These are phyloP conservation scores for Acmispon strigosus DNA, from an alignment of 306 rosid species.

Conservation along the genomic window DNA sequence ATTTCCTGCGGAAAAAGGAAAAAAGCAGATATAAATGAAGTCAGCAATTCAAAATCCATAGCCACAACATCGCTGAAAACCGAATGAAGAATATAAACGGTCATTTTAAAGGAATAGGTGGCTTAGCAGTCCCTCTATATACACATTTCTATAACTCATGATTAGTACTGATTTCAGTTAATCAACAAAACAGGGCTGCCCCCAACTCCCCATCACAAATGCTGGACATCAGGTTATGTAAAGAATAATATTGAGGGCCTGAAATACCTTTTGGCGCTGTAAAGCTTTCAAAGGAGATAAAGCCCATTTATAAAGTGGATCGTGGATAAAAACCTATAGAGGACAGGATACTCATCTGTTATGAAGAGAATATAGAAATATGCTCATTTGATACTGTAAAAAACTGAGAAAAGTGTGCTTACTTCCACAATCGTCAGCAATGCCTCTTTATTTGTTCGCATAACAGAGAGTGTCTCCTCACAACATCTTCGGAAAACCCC, in stretches of 20 bases:
- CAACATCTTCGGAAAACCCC: conserved; percentile 98
- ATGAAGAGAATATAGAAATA: conserved; percentile 9
- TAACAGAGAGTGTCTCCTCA: conserved; percentile 90
- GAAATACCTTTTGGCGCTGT: conserved; percentile 91
- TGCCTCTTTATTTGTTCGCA: conserved; percentile 94
- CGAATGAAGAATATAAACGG: background rate
- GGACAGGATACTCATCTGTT: conserved; percentile 5
- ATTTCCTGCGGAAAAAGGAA: conserved; percentile 46
- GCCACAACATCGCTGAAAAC: background rate
- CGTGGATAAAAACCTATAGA: conserved; percentile 87
- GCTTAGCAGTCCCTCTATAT: background rate
- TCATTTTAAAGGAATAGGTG: background rate
- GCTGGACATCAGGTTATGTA: background rate
- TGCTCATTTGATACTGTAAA: background rate
- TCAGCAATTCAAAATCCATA: background rate
- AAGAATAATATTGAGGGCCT: background rate
- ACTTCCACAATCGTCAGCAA: conserved; percentile 85
- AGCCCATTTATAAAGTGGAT: conserved; percentile 97
- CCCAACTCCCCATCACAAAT: background rate
- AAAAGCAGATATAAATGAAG: conserved; percentile 8
- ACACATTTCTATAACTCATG: background rate
- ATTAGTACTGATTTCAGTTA: background rate
- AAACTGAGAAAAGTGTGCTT: conserved; percentile 16
- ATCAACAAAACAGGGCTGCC: background rate
- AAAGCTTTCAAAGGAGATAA: conserved; percentile 90